Evolutionary conservation across 78 protist species (phyloP), one percentile per base, ranked within the genome.

Genomic region (Emiliania huxleyi): DNA sequence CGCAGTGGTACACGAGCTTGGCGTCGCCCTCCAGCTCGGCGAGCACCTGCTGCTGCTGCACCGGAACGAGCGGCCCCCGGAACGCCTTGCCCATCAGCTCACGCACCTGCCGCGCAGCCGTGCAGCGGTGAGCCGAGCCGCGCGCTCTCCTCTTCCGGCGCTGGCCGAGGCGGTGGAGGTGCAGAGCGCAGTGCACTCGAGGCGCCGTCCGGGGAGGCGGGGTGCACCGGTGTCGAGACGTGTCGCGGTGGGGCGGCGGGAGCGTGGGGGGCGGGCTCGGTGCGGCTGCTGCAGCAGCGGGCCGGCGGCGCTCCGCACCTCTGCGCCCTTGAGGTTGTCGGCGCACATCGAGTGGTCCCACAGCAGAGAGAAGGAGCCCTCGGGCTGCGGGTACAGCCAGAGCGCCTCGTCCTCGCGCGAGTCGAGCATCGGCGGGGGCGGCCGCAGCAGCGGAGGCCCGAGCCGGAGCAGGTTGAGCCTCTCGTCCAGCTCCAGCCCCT

Each of bases 1-100:
- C 98, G 48, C 95, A 81, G 79, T 95, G 96, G 44, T 81, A 91
- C 37, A 96, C 97, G 0, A 90, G 93, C 75, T 91, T 92, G 22
- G 88, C 46, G 69, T 96, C 97, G 35, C 56, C 49, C 91, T 96
- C 97, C 38, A 92, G 91, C 90, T 92, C 94, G 0, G 79, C 69
- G 33, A 92, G 87, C 29, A 83, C 45, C 49, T 49, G 79, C 55
- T 42, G 55, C 49, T 89, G 56, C 35, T 89, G 55, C 37, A 1
- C 37, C 43, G 73, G 52, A 6, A 89, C 38, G 35, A 89, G 55
- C 55, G 55, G 81, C 35, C 55, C 52, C 15, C 45, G 38, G 69
- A 85, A 85, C 33, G 90, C 90, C 69, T 85, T 85, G 90, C 69
- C 4, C 90, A 85, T 85, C 18, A 85, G 73, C 43, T 85, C 90